Base-by-base conservation (phyloP, 495 filamentous ascomycete genomes). In the Xylaria acuta region DNA sequence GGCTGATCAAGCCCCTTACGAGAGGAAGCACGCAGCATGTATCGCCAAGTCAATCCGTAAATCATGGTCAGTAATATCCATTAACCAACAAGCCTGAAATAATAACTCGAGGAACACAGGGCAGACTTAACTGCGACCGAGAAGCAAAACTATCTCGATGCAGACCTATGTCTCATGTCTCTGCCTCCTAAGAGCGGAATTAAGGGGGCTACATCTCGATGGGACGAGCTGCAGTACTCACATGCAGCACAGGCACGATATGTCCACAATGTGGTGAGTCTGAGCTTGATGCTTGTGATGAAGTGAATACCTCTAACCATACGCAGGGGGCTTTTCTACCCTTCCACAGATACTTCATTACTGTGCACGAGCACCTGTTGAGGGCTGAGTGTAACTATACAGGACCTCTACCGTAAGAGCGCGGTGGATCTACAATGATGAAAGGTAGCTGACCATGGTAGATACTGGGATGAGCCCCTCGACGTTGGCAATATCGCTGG, bases 301-400 rank as follows among this genome's bases (percentile, higher is more conserved):
- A 11, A 34, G 5, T 30, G 2, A 22, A 7, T 32, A n/a, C 14
- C 2, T 14, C 18, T 49, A 49, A 51, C 18, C 16, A 22, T 7
- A 22, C 2, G 9, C 47, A 78, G 76, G 80, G 80, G 18, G 77
- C 76, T 4, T 88, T 88, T 74, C 73, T 87, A 16, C 83, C 84
- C 14, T 88, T 83, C 79, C 87, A 89, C 72, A 80, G 87, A 62
- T 86, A 86, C 69, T 85, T 84, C 53, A 34, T 86, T 5, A 74
- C 77, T 27, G 73, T 80, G 3, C 85, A 85, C 60, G 86, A 87
- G 71, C 78, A 79, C 6, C 64, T 83, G 0, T 72, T 89, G 34
- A 73, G 78, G 51, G 73, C 80, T 2, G 81, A 84, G 62, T 88
- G 87, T 66, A 78, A 79, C 32, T 88, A 85, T 71, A 74, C 64